Evolutionary conservation across 805 yeast species (phyloP).

Genomic region (Lachancea quebecensis): DNA sequence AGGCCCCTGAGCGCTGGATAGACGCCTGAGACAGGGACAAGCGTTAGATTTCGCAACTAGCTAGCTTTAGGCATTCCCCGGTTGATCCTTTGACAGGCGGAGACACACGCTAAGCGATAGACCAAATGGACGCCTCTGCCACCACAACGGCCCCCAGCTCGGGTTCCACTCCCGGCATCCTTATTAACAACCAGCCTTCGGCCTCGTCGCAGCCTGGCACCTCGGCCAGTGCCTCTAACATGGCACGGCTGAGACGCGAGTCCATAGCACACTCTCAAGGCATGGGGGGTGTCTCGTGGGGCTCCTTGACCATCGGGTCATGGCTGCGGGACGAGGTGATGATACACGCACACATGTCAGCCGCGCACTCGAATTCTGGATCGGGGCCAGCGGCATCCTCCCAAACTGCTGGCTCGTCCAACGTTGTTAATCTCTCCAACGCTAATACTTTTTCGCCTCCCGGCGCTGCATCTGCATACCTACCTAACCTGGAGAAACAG

Average conservation of each 20-base stretch:
- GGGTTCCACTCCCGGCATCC: constrained; percentile 11
- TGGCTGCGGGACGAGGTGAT: constrained; percentile 93
- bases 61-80: neutral
- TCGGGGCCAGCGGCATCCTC: neutral
- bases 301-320: constrained; percentile 87
- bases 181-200: constrained; percentile 7
- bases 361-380: constrained; percentile 1
- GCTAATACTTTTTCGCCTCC: constrained; percentile 45
- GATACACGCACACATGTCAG: constrained; percentile 36
- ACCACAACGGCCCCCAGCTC: constrained; percentile 5
- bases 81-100: neutral
- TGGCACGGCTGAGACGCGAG: constrained; percentile 66
- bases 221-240: constrained; percentile 12
- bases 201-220: constrained; percentile 7
- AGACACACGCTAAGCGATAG: neutral
- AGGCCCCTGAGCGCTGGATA: neutral
- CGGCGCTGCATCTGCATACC: constrained; percentile 60
- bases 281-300: constrained; percentile 98
- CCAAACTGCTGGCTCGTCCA: neutral
- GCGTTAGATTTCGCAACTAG: neutral
- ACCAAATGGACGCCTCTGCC: constrained; percentile 5
- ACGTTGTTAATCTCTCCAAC: constrained; percentile 1
- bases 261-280: constrained; percentile 95
- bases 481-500: constrained; percentile 90
- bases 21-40: neutral